Evolutionary conservation across 352 stramenopile species (phyloP), one percentile per base, ranked within the genome.

Genomic region (Peronospora destructor): DNA sequence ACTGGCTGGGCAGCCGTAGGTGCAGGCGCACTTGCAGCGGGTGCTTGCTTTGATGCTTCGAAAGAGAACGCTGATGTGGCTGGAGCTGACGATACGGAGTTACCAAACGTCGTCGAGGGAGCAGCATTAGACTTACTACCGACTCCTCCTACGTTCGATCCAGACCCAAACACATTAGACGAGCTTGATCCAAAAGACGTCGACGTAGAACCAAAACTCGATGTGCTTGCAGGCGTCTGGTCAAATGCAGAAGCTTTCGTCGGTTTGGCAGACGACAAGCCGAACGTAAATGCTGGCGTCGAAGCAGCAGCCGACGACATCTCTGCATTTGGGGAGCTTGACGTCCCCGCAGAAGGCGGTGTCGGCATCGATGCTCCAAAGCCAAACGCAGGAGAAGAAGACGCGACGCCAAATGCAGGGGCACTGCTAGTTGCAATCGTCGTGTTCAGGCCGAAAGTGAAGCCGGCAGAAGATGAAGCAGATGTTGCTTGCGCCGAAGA

Each of bases 261-360:
- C 12, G 56, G 29, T n/a, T 59, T 36, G 37, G 55, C 25, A 45
- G 58, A 35, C 23, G 51, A 67, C 9, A 60, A 58, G 11, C 61
- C 57, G 50, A 80, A 83, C 13, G 71, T 69, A 35, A 79, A 75
- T 23, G 61, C 53, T 28, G 70, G 62, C 10, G 61, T 40, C 4
- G 49, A 46, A 4, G 57, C 14, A 34, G 55, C 28, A 16, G 36
- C 38, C 9, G 61, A 37, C 13, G 51, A 41, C 44, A 38, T 4
- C 12, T 55, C 36, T 13, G 45, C 25, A 35, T 28, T 46, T 2
- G 53, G 28, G 3, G 56, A 36, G 12, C 42, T 56, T 6, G 56
- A 49, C 7, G 39, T 52, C 17, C 42, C 46, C 21, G 46, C 21
- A n/a, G 50, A 17, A 16, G 45, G 32, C 6, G 56, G 23, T 4